A percentile compares a stretch with the other conserved stretches of the same genome.
Conservation (phyloP, 2,329 filamentous ascomycete genomes). For the Fusarium praegraminearum region DNA sequence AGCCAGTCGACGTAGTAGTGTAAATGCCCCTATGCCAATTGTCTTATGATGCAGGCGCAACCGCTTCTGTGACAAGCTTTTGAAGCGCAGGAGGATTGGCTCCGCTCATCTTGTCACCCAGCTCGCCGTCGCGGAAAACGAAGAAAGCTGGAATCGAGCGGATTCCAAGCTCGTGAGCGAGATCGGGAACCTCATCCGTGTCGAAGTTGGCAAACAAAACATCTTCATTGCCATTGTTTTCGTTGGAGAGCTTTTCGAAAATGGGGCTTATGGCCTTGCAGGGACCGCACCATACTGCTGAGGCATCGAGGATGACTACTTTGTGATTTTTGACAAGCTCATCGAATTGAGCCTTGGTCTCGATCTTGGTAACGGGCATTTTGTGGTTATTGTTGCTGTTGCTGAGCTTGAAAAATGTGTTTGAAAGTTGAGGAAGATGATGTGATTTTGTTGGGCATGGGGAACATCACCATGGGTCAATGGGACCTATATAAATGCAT, state of each 20-base stretch:
- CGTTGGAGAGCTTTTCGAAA: background rate
- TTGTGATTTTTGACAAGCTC: fast-evolving
- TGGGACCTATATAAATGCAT: background rate
- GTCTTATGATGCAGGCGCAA: fast-evolving
- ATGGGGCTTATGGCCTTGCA: background rate
- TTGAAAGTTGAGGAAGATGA: background rate
- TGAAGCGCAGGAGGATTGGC: background rate
- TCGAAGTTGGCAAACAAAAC: background rate
- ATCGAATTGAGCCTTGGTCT: fast-evolving
- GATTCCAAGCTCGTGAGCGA: background rate
- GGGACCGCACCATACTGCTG: background rate
- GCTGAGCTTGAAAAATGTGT: background rate
- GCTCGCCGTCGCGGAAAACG: fast-evolving
- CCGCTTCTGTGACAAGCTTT: fast-evolving
- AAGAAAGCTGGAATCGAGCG: background rate
- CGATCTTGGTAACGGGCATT: background rate
- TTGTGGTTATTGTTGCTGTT: background rate
- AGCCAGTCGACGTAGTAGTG: background rate
- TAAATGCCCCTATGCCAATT: background rate
- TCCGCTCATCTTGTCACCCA: fast-evolving
- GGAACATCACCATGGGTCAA: background rate
- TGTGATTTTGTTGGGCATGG: background rate
- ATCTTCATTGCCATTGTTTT: fast-evolving
- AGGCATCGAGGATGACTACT: background rate
- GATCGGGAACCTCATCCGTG: fast-evolving